These are phyloP conservation scores for Pseudocercospora cruenta DNA, from an alignment of 2,329 filamentous ascomycete genomes.

Conservation along the genomic window DNA sequence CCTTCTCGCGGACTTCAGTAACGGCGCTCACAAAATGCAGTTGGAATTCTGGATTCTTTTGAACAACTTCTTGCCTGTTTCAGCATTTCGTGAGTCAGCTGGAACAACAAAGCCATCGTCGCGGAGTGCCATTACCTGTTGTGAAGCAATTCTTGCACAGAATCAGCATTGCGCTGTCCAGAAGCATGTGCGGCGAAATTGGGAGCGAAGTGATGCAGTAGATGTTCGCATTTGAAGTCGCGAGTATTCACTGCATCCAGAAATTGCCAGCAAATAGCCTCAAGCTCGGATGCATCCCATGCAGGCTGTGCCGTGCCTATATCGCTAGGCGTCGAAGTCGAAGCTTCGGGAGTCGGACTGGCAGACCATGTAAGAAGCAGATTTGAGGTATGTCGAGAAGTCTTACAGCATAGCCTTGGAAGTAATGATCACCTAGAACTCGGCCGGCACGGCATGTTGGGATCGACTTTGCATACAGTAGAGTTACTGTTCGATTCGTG, in stretches of 20 bases:
- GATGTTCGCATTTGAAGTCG: constrained; percentile 10
- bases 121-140: neutral
- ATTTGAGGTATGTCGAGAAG: neutral
- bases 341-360: neutral
- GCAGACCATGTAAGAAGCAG: neutral
- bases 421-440: neutral
- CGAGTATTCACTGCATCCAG: constrained; percentile 13
- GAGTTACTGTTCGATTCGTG: neutral
- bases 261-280: constrained; percentile 15
- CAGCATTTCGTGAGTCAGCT: neutral
- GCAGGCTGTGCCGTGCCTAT: neutral
- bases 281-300: constrained; percentile 9
- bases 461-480: too few species aligned
- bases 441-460: too few species aligned
- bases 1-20: constrained; percentile 10
- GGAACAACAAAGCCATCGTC: neutral
- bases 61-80: constrained; percentile 3
- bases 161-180: neutral
- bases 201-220: constrained; percentile 5
- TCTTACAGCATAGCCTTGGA: constrained; percentile 1
- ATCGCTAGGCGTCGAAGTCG: constrained; percentile 2
- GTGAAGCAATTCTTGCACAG: constrained; percentile 8
- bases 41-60: constrained; percentile 7
- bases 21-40: constrained; percentile 7
- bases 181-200: constrained; percentile 13